A percentile compares a stretch with the other conserved stretches of the same genome.
phyloP scores from a whole-genome alignment of 192 early-diverging fungal genomes.

The Coemansia umbellata region DNA sequence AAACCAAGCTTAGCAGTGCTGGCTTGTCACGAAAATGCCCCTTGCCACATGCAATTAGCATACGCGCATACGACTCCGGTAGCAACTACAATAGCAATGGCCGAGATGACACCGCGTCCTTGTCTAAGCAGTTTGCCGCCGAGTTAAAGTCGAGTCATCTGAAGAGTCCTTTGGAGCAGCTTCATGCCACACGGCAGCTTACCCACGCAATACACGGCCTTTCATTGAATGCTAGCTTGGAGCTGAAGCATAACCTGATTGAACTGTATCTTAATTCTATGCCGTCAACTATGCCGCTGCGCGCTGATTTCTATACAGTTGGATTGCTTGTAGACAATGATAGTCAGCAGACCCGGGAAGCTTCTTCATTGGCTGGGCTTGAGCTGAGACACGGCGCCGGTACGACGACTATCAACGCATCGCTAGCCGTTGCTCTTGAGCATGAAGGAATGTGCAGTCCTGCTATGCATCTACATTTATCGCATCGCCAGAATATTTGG shows the following conservation, averaged over 20 bases:
- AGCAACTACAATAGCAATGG: not conserved
- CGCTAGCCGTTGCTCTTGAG: constrained; percentile 17
- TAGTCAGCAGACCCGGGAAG: not conserved
- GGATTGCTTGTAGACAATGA: constrained; percentile 28
- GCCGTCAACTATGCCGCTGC: constrained; percentile 19
- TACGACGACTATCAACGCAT: constrained; percentile 7
- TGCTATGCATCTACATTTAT: constrained; percentile 19
- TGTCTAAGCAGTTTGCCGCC: not conserved
- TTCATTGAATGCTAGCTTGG: not conserved
- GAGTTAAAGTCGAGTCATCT: not conserved
- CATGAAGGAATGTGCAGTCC: constrained; percentile 31
- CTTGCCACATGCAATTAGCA: constrained; percentile 6
- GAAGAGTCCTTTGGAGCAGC: constrained; percentile 30
- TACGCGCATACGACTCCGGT: no score
- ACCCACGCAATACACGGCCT: constrained; percentile 11
- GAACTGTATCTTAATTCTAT: constrained; percentile 17
- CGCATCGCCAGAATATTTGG: constrained; percentile 28
- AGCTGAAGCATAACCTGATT: constrained; percentile 8
- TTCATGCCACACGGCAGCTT: constrained; percentile 19
- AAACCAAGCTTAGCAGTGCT: not conserved
- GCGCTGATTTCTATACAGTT: constrained; percentile 37
- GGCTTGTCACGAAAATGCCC: constrained; percentile 16
- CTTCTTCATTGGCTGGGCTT: not conserved
- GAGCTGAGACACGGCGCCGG: constrained; percentile 1
- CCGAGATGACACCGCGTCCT: not conserved